phyloP scores from a whole-genome alignment of 148 eudicot genomes.

The Chenopodium quinoa region DNA sequence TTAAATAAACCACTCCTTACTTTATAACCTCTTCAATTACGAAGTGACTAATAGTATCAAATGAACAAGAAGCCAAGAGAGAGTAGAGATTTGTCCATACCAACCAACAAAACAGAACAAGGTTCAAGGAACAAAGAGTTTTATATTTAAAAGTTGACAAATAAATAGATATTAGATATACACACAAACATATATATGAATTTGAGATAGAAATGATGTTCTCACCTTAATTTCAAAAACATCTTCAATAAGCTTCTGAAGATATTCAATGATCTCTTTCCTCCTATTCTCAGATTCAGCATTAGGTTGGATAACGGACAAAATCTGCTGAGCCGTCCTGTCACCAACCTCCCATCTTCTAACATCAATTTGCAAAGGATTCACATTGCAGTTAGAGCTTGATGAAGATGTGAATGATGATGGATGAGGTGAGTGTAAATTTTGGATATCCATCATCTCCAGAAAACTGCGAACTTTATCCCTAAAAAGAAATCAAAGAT shows the following conservation, averaged over 20 bases:
- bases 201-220: constrained; percentile 7
- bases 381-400: constrained; percentile 13
- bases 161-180: too few species aligned
- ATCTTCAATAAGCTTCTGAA: constrained; percentile 33
- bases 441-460: constrained; percentile 29
- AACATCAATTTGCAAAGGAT: constrained; percentile 22
- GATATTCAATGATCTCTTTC: constrained; percentile 35
- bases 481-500: constrained; percentile 25
- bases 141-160: neutral
- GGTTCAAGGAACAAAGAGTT: neutral
- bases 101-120: too few species aligned
- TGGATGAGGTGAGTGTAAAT: constrained; percentile 11
- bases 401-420: constrained; percentile 28
- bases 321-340: constrained; percentile 26
- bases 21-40: too few species aligned
- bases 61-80: too few species aligned
- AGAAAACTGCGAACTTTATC: constrained; percentile 24
- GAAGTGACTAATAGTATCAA: too few species aligned
- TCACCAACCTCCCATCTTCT: constrained; percentile 37
- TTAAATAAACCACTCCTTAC: too few species aligned
- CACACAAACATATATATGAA: constrained; percentile 4
- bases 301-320: constrained; percentile 36
- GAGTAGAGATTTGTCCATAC: too few species aligned
- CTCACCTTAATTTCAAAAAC: constrained; percentile 40
- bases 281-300: constrained; percentile 35